Conservation (phyloP, 495 filamentous ascomycete species). For the Penicillium pulvis region DNA sequence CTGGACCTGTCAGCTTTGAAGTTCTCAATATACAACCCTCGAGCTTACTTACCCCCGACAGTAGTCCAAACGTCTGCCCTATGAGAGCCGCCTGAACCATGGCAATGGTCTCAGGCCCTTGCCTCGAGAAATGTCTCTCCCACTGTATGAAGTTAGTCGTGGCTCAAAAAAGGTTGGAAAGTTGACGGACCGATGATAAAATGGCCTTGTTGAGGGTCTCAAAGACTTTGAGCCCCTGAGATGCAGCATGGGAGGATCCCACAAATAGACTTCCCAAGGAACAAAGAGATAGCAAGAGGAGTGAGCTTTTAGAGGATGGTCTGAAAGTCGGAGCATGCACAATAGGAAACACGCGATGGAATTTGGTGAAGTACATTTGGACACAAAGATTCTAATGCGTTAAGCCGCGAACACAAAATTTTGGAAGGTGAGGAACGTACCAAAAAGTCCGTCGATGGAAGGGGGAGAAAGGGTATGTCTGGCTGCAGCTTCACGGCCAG, state of each 20-base stretch:
- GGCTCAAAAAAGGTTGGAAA: background rate
- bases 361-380: slow-evolving; percentile 35
- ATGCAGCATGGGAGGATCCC: slow-evolving; percentile 26
- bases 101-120: slow-evolving; percentile 20
- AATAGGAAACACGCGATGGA: slow-evolving; percentile 32
- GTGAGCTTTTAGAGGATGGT: slow-evolving; percentile 23
- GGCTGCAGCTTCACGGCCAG: slow-evolving; percentile 24
- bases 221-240: slow-evolving; percentile 32
- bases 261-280: slow-evolving; percentile 36
- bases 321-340: slow-evolving; percentile 36
- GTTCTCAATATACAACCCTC: background rate
- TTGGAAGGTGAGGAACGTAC: background rate
- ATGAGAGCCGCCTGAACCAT: slow-evolving; percentile 38
- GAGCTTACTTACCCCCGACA: slow-evolving; percentile 26
- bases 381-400: slow-evolving; percentile 28
- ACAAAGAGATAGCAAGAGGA: slow-evolving; percentile 24
- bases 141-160: slow-evolving; percentile 12
- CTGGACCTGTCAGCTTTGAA: background rate
- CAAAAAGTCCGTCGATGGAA: slow-evolving; percentile 31
- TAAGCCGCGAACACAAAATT: background rate
- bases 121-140: slow-evolving; percentile 19
- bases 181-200: slow-evolving; percentile 26
- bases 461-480: slow-evolving; percentile 17
- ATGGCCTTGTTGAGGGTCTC: slow-evolving; percentile 38
- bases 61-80: slow-evolving; percentile 42